Base-by-base conservation (phyloP, 2,329 filamentous ascomycete genomes). In the Tolypocladium guangdongense region DNA sequence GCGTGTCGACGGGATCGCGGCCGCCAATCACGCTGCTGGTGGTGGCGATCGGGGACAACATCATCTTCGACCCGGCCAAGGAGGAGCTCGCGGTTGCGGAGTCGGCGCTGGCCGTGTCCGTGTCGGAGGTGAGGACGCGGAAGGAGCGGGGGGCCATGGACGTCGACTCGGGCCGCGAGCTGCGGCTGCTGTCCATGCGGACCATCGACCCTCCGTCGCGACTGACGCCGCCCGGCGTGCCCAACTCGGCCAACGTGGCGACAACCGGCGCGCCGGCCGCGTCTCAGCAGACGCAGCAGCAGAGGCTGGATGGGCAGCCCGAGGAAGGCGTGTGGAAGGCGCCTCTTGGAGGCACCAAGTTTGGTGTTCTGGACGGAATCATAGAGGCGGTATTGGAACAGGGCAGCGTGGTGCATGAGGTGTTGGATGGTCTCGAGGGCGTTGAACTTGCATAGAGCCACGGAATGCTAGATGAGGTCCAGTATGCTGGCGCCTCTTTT, bases 31-130 rank as follows among this genome's bases (percentile, higher is more conserved):
- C 92, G 4, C 79, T 99, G 22, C 84, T 99, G 12, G 90, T 97
- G 53, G 87, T 95, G 68, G 83, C 87, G 3, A 86, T 96, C 0
- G 88, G 87, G 54, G 78, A 86, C 55, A 97, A 93, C 67, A 85
- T 96, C 70, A 87, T 99, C 59, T 96, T 97, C 72, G 93, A 99
- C 67, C 92, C 93, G 0, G 86, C 83, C 51, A 84, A 86, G 60
- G 91, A 96, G 67, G 93, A 99, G 69, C 83, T 99, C 18, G 88
- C 90, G 2, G 92, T 97, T 4, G 93, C 93, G 1, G 92, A 97
- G 64, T 83, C 86, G 14, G 88, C 93, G 3, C 76, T 97, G 47
- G 93, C 92, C 2, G 81, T 97, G 6, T 95, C 90, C 0, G 79
- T 95, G 36, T 82, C 82, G 18, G 80, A 81, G 59, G 65, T 66